Conservation (phyloP, 495 filamentous ascomycete species). For the Darksidea phi region DNA sequence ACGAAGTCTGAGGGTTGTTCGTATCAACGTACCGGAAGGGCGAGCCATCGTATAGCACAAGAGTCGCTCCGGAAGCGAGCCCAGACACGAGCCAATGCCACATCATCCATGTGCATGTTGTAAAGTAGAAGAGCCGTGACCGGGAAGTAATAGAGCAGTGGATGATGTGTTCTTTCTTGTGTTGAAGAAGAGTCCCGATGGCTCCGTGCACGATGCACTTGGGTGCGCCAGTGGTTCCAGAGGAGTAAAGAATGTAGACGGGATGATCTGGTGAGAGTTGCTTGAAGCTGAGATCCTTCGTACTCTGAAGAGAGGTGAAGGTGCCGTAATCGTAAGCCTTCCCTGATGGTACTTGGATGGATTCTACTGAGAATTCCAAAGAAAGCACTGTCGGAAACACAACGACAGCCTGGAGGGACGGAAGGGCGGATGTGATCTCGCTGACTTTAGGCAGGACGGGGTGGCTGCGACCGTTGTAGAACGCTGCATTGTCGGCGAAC, state of each 20-base stretch:
- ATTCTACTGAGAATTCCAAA: conserved; percentile 50
- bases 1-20: conserved; percentile 34
- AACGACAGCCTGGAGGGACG: conserved; percentile 63
- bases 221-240: conserved; percentile 83
- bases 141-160: conserved; percentile 72
- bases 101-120: conserved; percentile 96
- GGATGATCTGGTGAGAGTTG: conserved; percentile 80
- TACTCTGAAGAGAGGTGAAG: conserved; percentile 43
- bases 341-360: conserved; percentile 50
- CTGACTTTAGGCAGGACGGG: conserved; percentile 66
- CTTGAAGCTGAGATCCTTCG: conserved; percentile 58
- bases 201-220: conserved; percentile 92
- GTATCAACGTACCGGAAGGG: conserved; percentile 58
- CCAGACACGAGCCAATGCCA: conserved; percentile 92
- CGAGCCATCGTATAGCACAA: conserved; percentile 86
- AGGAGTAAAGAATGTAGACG: conserved; percentile 84
- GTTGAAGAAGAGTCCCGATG: conserved; percentile 82
- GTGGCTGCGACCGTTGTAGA: conserved; percentile 87
- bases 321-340: conserved; percentile 51
- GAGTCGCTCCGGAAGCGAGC: conserved; percentile 72
- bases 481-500: conserved; percentile 80
- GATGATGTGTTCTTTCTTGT: conserved; percentile 89
- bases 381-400: conserved; percentile 63
- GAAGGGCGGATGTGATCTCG: conserved; percentile 66
- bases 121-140: conserved; percentile 78